Evolutionary conservation across 148 eudicot species (phyloP), one percentile per base, ranked within the genome.

Genomic region (Rhododendron griersonianum): DNA sequence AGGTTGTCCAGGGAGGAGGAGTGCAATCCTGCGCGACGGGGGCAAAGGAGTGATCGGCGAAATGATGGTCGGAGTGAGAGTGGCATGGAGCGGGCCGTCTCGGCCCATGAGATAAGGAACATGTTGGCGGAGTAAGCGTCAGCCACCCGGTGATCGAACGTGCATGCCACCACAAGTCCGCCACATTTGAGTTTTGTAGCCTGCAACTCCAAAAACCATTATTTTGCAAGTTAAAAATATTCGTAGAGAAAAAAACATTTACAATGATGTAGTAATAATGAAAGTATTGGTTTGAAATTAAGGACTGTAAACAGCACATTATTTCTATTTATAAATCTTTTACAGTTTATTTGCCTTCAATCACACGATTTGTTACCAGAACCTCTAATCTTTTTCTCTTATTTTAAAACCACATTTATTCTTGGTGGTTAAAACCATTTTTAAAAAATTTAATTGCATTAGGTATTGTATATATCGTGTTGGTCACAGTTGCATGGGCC

Each of bases 111-210:
- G 4, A 91, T 92, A 33, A 93, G 91, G 37, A 96, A 94, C 94
- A 94, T 91, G 94, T 93, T 91, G 81, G 92, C 86, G 0, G 98
- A 92, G 92, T 92, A 89, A 33, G 96, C 98, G 65, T 96, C 98
- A 59, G 94, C 91, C 15, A 94, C 92, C 76, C 93, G 93, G 53
- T 96, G 98, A n/a, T 94, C 92, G 51, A 96, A 94, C 1, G 94
- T 85, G 85, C 96, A 94, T 11, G 86, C 93, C 69, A 96, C 86
- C 86, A 95, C 90, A 13, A 90, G 57, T 83, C 92, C 93, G 1
- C 96, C 96, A 16, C 98, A 94, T 59, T 86, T 89, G 1, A 96
- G 84, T 81, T 92, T 86, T 0, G 98, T 94, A 7, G 81, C 98
- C 98, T 94, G 85, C 63, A 13, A 71, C 19, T 13, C 39, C 8